Evolutionary conservation across 2,329 filamentous ascomycete genomes (phyloP).

Genomic region (Colletotrichum paranaense): DNA sequence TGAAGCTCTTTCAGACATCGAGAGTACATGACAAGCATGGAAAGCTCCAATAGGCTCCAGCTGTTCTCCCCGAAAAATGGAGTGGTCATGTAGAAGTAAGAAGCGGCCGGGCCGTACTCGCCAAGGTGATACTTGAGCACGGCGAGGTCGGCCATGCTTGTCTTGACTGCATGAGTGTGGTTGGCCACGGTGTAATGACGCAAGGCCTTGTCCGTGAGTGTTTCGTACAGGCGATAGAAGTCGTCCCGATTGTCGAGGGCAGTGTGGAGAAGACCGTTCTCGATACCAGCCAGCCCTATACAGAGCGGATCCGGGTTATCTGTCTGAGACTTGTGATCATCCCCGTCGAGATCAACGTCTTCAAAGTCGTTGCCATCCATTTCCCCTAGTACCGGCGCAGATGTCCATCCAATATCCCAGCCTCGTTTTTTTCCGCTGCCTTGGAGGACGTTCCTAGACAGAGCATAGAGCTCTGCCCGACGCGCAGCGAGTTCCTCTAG

Average conservation of each 20-base stretch:
- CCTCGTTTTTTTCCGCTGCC: conserved; percentile 76
- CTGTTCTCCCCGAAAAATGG: conserved; percentile 81
- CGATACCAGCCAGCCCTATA: conserved; percentile 53
- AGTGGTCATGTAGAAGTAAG: conserved; percentile 82
- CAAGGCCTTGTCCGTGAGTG: conserved; percentile 85
- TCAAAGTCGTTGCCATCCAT: conserved; percentile 62
- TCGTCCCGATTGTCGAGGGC: conserved; percentile 71
- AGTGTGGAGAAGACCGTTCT: conserved; percentile 67
- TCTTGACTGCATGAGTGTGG: conserved; percentile 80
- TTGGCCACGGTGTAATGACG: conserved; percentile 85
- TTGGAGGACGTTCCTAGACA: conserved; percentile 85
- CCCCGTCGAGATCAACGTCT: conserved; percentile 65
- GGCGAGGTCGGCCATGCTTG: conserved; percentile 85
- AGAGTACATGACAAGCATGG: conserved; percentile 87
- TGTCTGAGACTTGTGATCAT: conserved; percentile 40
- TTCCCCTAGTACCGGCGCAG: conserved; percentile 63
- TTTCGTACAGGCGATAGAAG: conserved; percentile 77
- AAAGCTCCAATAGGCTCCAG: conserved; percentile 84
- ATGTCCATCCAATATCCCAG: conserved; percentile 83
- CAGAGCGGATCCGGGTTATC: conserved; percentile 35
- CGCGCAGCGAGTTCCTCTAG: conserved; percentile 85
- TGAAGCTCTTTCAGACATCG: conserved; percentile 83
- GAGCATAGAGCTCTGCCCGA: conserved; percentile 82
- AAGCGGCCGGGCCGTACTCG: conserved; percentile 79
- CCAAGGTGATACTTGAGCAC: conserved; percentile 82